Percentiles rank a stretch among this genome's conserved stretches.
Evolutionary conservation across 129 eudicot species (phyloP).

Genomic region (Saposhnikovia divaricata): DNA sequence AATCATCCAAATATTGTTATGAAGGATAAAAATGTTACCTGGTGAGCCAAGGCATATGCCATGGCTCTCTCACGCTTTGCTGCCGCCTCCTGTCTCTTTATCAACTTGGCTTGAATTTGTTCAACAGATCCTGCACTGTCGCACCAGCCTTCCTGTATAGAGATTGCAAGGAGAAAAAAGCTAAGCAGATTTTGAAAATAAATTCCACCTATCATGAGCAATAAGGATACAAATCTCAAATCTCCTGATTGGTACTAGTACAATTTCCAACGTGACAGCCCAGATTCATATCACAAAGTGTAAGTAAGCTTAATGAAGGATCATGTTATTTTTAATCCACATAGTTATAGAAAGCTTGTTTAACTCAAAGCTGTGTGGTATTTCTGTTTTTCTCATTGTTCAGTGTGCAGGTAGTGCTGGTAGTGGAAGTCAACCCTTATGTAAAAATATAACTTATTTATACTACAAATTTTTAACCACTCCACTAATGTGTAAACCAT

Average conservation of each 20-base stretch:
- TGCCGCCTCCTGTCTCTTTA: slow-evolving; percentile 94
- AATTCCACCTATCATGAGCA: background rate
- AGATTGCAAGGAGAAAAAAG: background rate
- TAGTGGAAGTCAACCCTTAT: background rate
- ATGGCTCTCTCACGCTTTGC: slow-evolving; percentile 98
- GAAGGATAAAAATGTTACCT: slow-evolving; percentile 33
- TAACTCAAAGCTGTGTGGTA: background rate
- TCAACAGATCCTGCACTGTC: slow-evolving; percentile 93
- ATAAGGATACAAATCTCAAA: background rate
- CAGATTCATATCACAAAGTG: too few species aligned
- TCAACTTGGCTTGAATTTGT: slow-evolving; percentile 77
- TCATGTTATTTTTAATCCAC: background rate
- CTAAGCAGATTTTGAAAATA: background rate
- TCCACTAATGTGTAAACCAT: background rate
- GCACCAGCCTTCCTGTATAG: slow-evolving; percentile 90
- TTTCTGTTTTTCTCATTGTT: background rate
- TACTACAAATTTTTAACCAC: background rate
- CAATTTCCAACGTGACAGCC: background rate
- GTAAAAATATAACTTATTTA: background rate
- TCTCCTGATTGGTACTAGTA: background rate
- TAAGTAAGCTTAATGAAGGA: background rate
- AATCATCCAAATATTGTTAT: background rate
- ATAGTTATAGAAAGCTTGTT: background rate
- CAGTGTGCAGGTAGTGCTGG: background rate
- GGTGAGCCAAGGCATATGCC: slow-evolving; percentile 98